Evolutionary conservation across 2,329 filamentous ascomycete genomes (phyloP).

Genomic region (Xylariaceae sp.): DNA sequence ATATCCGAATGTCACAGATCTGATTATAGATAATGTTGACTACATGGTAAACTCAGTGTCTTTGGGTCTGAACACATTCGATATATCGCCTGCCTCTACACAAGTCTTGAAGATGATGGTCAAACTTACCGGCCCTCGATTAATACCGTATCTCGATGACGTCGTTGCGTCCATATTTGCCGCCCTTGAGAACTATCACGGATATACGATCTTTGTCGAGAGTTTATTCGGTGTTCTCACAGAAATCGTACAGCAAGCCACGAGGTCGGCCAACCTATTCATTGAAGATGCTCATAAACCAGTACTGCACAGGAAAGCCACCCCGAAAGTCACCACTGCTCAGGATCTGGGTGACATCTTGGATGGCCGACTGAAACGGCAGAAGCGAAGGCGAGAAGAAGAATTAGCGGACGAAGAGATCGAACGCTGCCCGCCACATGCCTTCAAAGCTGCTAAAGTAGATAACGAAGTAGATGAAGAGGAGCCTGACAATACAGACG

Average conservation of each 20-base stretch:
- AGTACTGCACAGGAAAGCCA: conserved; percentile 40
- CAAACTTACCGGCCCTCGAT: conserved; percentile 70
- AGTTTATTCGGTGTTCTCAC: conserved; percentile 77
- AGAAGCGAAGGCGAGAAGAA: conserved; percentile 28
- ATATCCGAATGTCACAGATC: conserved; percentile 66
- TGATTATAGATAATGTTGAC: conserved; percentile 89
- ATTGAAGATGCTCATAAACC: conserved; percentile 36
- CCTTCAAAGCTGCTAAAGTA: conserved; percentile 32
- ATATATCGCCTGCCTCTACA: conserved; percentile 85
- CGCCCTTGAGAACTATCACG: conserved; percentile 91
- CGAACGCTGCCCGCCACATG: conserved; percentile 32
- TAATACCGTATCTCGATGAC: conserved; percentile 89
- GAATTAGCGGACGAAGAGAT: conserved; percentile 32
- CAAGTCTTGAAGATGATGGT: conserved; percentile 95
- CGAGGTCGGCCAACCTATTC: conserved; percentile 52
- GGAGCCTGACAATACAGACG: conserved; percentile 33
- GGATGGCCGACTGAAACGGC: conserved; percentile 54
- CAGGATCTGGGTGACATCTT: conserved; percentile 54
- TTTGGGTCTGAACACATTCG: conserved; percentile 83
- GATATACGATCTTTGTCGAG: conserved; percentile 82
- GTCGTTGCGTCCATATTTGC: conserved; percentile 87
- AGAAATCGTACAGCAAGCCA: conserved; percentile 79
- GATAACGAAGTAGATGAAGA: conserved; percentile 34
- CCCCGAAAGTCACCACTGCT: conserved; percentile 34
- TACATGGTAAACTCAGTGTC: conserved; percentile 94